These are phyloP conservation scores for Phyllosticta citribraziliensis DNA, from an alignment of 2,329 filamentous ascomycete genomes.

Conservation along the genomic window DNA sequence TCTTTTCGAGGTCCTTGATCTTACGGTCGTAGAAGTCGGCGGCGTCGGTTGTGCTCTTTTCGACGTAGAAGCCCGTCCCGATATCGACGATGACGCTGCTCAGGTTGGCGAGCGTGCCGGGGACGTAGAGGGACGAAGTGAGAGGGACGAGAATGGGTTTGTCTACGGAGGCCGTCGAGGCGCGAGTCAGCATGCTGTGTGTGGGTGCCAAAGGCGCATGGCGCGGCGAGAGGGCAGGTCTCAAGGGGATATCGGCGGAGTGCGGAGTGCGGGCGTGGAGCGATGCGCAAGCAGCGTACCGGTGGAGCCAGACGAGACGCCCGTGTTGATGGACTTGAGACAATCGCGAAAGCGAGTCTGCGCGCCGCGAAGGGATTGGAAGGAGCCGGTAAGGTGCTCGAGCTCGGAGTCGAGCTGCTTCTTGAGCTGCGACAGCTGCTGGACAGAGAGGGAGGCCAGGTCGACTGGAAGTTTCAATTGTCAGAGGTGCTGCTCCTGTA, in stretches of 20 bases:
- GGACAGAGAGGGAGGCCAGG: slow-evolving; percentile 67
- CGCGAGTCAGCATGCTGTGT: slow-evolving; percentile 14
- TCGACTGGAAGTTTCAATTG: slow-evolving; percentile 36
- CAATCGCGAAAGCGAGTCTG: slow-evolving; percentile 91
- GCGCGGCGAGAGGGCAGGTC: slow-evolving; percentile 8
- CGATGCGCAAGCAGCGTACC: slow-evolving; percentile 1
- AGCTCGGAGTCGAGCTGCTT: slow-evolving; percentile 94
- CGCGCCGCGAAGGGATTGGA: slow-evolving; percentile 78
- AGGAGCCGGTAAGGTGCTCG: slow-evolving; percentile 84
- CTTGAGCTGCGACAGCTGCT: slow-evolving; percentile 85
- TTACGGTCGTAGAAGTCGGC: slow-evolving; percentile 59
- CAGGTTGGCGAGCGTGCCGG: slow-evolving; percentile 55
- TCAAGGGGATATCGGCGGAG: background rate
- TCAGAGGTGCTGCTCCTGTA: background rate
- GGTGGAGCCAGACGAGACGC: slow-evolving; percentile 34
- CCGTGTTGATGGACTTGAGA: slow-evolving; percentile 61
- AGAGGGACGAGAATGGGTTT: slow-evolving; percentile 77
- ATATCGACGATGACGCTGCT: slow-evolving; percentile 62
- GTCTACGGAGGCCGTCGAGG: slow-evolving; percentile 25
- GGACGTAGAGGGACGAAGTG: slow-evolving; percentile 90
- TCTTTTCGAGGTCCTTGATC: slow-evolving; percentile 54
- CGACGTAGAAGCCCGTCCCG: slow-evolving; percentile 87
- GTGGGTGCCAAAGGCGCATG: slow-evolving; percentile 19
- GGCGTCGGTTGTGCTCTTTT: slow-evolving; percentile 62
- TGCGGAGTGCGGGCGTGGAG: background rate